These are phyloP conservation scores for Ulvella scutata DNA, from an alignment of 139 green algal species.

Conservation along the genomic window DNA sequence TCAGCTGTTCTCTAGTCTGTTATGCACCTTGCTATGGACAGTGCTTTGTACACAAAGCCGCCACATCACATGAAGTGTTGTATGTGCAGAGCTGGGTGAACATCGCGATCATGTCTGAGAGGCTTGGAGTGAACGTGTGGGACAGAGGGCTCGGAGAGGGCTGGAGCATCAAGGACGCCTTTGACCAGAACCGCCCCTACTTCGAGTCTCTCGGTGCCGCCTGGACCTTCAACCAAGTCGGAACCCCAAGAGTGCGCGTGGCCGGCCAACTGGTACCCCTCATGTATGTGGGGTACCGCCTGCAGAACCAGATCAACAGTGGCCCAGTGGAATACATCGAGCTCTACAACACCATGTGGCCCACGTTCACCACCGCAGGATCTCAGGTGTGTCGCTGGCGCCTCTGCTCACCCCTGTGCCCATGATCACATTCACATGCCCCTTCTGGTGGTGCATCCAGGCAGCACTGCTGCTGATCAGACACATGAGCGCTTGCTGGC, in stretches of 20 bases:
- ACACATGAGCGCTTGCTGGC: too few species aligned
- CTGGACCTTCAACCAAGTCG: conserved; percentile 1
- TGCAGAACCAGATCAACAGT: not conserved
- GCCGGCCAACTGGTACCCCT: not conserved
- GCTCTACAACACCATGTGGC: not conserved
- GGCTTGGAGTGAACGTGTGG: not conserved
- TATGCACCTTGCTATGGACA: too few species aligned
- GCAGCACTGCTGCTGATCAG: too few species aligned
- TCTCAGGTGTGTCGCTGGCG: too few species aligned
- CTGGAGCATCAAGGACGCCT: not conserved
- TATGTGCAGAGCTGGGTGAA: conserved; percentile 4
- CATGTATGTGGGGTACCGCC: not conserved
- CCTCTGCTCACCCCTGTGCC: too few species aligned
- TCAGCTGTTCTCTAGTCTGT: too few species aligned
- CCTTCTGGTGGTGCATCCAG: too few species aligned
- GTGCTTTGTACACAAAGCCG: too few species aligned
- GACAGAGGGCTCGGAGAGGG: not conserved
- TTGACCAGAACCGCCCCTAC: not conserved
- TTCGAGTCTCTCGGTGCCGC: not conserved
- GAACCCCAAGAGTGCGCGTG: not conserved
- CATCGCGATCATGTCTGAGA: conserved; percentile 3
- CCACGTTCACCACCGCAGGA: not conserved
- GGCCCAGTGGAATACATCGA: not conserved
- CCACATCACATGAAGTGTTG: too few species aligned
- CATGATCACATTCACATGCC: too few species aligned